phyloP scores from a whole-genome alignment of 2,329 filamentous ascomycete genomes.

The Xylariales sp. region DNA sequence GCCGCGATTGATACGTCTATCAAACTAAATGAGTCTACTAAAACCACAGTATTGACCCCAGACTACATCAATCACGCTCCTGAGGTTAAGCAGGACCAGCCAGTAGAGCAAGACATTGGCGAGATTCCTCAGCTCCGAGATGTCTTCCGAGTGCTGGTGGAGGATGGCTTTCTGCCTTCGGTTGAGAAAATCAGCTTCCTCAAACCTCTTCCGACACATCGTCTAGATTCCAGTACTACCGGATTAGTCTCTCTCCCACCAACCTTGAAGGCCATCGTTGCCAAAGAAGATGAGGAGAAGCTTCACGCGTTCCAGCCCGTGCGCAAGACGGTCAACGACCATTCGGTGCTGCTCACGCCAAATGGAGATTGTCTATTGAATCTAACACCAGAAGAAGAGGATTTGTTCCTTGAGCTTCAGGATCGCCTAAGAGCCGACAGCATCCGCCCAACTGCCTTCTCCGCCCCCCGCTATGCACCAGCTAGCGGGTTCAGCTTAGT shows the following conservation, averaged over 20 bases:
- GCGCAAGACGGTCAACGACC: constrained; percentile 71
- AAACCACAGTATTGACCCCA: constrained; percentile 52
- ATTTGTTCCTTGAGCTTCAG: constrained; percentile 77
- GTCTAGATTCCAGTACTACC: constrained; percentile 49
- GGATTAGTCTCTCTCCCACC: constrained; percentile 51
- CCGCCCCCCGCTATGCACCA: constrained; percentile 66
- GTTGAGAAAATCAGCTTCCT: constrained; percentile 56
- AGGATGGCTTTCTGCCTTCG: constrained; percentile 50
- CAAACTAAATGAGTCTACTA: constrained; percentile 51
- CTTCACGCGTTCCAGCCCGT: constrained; percentile 69
- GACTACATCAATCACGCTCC: constrained; percentile 48
- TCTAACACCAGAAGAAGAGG: constrained; percentile 74
- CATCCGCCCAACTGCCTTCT: constrained; percentile 66
- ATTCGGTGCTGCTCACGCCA: constrained; percentile 78
- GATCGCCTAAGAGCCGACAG: constrained; percentile 63
- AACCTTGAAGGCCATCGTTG: constrained; percentile 60
- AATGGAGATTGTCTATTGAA: constrained; percentile 82
- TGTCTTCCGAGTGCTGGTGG: constrained; percentile 55
- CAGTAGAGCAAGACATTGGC: constrained; percentile 49
- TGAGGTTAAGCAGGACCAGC: constrained; percentile 47
- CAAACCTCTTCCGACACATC: constrained; percentile 52
- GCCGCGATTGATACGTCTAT: constrained; percentile 49
- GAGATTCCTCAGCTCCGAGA: constrained; percentile 50
- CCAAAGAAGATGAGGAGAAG: constrained; percentile 64
- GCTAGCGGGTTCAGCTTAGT: constrained; percentile 70